Percentiles rank a stretch among this genome's conserved stretches.
Evolutionary conservation across 164 flowering plant genomes (phyloP).

Genomic region (Kingdonia uniflora): DNA sequence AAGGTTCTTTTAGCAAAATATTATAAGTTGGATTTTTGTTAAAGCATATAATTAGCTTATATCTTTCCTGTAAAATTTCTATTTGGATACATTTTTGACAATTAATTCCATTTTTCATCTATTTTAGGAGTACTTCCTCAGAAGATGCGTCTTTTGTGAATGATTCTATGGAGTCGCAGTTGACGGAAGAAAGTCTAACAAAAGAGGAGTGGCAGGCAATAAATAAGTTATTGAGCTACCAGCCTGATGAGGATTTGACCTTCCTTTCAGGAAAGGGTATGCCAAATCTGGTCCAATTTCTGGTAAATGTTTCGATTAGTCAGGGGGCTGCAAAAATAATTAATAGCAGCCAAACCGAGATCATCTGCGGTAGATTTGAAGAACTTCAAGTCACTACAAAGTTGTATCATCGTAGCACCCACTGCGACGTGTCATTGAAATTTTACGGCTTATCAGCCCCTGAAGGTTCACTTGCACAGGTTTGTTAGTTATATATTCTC

Average conservation of each 20-base stretch:
- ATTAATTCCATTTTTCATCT: conserved; percentile 2
- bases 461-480: conserved; percentile 97
- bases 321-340: conserved; percentile 85
- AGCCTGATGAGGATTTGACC: conserved; percentile 61
- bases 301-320: conserved; percentile 61
- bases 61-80: too few species aligned
- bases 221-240: conserved; percentile 79
- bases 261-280: conserved; percentile 51
- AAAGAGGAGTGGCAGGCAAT: conserved; percentile 97
- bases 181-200: conserved; percentile 52
- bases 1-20: too few species aligned
- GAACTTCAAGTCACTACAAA: conserved; percentile 73
- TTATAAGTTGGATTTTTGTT: too few species aligned
- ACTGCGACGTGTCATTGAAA: conserved; percentile 67
- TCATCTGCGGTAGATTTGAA: conserved; percentile 90
- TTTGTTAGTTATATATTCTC: conserved; percentile 20
- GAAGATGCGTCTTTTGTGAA: conserved; percentile 30
- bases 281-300: conserved; percentile 59
- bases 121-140: conserved; percentile 44
- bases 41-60: too few species aligned
- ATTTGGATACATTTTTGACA: background rate
- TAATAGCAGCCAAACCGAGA: conserved; percentile 50
- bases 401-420: conserved; percentile 59
- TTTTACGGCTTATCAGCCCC: conserved; percentile 91
- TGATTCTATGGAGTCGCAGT: conserved; percentile 32